Conservation (phyloP, 352 stramenopile species). For the Pythium brassicae region DNA sequence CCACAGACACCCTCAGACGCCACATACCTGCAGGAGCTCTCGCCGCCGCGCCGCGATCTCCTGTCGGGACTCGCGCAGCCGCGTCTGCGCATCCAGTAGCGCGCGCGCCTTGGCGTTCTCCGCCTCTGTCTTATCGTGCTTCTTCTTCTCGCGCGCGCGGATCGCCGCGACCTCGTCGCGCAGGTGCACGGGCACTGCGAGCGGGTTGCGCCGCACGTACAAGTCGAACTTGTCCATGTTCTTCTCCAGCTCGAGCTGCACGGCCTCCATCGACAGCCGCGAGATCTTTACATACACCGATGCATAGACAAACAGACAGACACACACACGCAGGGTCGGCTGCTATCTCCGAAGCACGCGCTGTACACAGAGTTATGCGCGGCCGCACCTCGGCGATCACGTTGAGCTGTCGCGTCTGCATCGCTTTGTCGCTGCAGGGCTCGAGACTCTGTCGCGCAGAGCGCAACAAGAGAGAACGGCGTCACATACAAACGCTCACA, state of each 20-base stretch:
- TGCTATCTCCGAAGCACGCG: too few relatives aligned
- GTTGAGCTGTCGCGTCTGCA: slow-evolving; percentile 11
- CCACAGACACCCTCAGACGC: too few relatives aligned
- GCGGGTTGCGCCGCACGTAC: slow-evolving; percentile 8
- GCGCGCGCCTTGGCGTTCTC: slow-evolving; percentile 4
- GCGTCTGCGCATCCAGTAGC: not conserved
- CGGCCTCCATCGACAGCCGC: slow-evolving; percentile 9
- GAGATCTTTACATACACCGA: slow-evolving; percentile 5
- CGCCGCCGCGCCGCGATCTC: slow-evolving; percentile 1
- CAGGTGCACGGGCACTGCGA: slow-evolving; percentile 4
- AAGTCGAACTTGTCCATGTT: slow-evolving; percentile 12
- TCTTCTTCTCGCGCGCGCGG: slow-evolving; percentile 9
- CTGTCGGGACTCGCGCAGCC: not conserved
- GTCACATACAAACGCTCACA: too few relatives aligned
- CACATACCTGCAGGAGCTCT: slow-evolving; percentile 3
- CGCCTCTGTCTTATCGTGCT: slow-evolving; percentile 2
- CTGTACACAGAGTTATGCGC: too few relatives aligned
- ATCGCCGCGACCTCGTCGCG: slow-evolving; percentile 6
- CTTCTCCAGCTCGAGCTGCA: slow-evolving; percentile 12
- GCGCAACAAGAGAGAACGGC: too few relatives aligned
- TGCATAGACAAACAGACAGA: too few relatives aligned
- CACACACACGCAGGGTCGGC: too few relatives aligned
- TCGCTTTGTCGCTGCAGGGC: slow-evolving; percentile 6
- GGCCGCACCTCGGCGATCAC: slow-evolving; percentile 8
- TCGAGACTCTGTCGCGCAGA: slow-evolving; percentile 4